Evolutionary conservation across 306 rosid genomes (phyloP).

Genomic region (Cicer judaicum): DNA sequence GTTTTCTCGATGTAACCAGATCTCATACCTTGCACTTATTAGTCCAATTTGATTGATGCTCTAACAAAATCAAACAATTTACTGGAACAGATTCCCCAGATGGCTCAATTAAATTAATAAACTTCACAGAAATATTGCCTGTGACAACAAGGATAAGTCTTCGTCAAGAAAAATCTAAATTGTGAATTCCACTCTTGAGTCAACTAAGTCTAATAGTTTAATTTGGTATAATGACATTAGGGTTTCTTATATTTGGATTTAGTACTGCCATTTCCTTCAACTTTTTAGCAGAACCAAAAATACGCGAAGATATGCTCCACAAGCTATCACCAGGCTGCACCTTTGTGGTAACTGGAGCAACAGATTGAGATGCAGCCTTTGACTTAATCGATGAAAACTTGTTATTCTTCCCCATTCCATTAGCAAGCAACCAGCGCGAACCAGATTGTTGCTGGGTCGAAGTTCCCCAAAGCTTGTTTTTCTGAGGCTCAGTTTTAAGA

Average conservation of each 20-base stretch:
- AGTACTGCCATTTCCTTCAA: slow-evolving; percentile 66
- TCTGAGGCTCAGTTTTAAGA: slow-evolving; percentile 52
- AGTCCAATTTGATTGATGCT: slow-evolving; percentile 11
- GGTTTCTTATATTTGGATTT: slow-evolving; percentile 73
- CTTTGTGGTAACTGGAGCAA: slow-evolving; percentile 58
- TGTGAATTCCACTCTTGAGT: slow-evolving; percentile 26
- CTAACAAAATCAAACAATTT: slow-evolving; percentile 25
- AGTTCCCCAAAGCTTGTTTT: slow-evolving; percentile 79
- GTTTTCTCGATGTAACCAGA: neutral
- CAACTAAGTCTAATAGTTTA: slow-evolving; percentile 62
- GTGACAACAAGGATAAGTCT: slow-evolving; percentile 16
- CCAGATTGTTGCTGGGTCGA: slow-evolving; percentile 79
- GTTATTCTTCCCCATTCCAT: slow-evolving; percentile 82
- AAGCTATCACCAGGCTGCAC: slow-evolving; percentile 77
- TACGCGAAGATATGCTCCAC: slow-evolving; percentile 84
- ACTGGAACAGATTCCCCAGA: neutral
- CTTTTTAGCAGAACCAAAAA: slow-evolving; percentile 61
- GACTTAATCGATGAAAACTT: slow-evolving; percentile 69
- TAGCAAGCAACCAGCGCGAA: slow-evolving; percentile 92
- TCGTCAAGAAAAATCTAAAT: slow-evolving; percentile 20
- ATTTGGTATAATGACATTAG: slow-evolving; percentile 67
- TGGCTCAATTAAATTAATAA: slow-evolving; percentile 16
- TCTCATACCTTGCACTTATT: slow-evolving; percentile 18
- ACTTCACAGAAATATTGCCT: neutral
- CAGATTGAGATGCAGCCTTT: slow-evolving; percentile 61